A percentile compares a stretch with the other conserved stretches of the same genome.
Evolutionary conservation across 78 protist genomes (phyloP).

Genomic region (Paratrimastix pyriformis): DNA sequence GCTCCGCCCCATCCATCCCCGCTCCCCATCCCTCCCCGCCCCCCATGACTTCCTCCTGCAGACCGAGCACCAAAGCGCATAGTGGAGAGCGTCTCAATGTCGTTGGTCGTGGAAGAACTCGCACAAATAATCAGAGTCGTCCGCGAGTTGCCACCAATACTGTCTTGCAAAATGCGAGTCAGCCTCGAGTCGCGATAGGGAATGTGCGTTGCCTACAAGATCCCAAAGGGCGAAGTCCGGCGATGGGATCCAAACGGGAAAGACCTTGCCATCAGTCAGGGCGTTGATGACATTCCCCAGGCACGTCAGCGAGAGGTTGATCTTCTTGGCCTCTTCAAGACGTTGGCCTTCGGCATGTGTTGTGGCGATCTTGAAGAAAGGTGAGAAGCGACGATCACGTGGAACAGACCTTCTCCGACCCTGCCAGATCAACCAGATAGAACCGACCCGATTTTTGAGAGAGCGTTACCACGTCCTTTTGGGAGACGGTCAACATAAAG

Average conservation of each 20-base stretch:
- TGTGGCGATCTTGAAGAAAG: not conserved
- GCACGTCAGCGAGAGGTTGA: slow-evolving; percentile 10
- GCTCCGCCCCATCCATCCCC: too few relatives aligned
- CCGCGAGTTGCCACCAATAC: slow-evolving; percentile 19
- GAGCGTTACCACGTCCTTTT: not conserved
- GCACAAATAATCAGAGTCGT: slow-evolving; percentile 20
- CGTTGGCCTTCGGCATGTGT: slow-evolving; percentile 17
- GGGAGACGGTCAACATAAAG: slow-evolving; percentile 4
- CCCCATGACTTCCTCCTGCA: too few relatives aligned
- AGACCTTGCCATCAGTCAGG: slow-evolving; percentile 14
- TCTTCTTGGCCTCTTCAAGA: slow-evolving; percentile 23
- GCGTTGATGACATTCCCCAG: slow-evolving; percentile 32
- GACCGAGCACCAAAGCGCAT: slow-evolving; percentile 16
- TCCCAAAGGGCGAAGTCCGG: too few relatives aligned
- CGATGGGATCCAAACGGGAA: too few relatives aligned
- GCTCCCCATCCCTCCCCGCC: too few relatives aligned
- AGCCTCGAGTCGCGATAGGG: slow-evolving; percentile 33
- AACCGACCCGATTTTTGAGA: not conserved
- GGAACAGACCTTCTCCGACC: slow-evolving; percentile 27
- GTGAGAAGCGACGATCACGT: not conserved
- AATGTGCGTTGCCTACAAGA: too few relatives aligned
- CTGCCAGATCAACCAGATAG: slow-evolving; percentile 33
- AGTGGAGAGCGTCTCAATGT: slow-evolving; percentile 33
- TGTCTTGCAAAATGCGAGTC: slow-evolving; percentile 29
- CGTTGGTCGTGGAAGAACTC: slow-evolving; percentile 17